These are phyloP conservation scores for Cladosporium sp. DNA, from an alignment of 2,329 filamentous ascomycete genomes.

Conservation along the genomic window DNA sequence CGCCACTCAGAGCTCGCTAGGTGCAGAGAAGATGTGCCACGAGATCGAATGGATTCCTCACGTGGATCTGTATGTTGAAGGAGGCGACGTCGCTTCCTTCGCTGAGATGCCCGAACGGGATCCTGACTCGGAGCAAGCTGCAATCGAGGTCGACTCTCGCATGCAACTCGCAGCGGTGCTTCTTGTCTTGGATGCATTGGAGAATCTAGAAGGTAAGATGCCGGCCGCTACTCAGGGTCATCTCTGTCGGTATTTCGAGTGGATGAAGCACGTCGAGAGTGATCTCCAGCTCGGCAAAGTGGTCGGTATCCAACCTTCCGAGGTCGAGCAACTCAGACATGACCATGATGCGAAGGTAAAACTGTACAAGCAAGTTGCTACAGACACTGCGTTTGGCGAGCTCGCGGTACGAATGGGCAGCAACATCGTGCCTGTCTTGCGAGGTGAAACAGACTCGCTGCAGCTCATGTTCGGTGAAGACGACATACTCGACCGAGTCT, in stretches of 20 bases:
- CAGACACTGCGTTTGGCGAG: constrained; percentile 5
- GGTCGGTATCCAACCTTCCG: not conserved
- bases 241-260: not conserved
- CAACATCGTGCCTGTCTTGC: constrained; percentile 10
- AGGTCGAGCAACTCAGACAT: not conserved
- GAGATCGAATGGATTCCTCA: constrained; percentile 12
- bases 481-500: constrained; percentile 8
- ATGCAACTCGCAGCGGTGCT: constrained; percentile 9
- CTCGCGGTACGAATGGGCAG: constrained; percentile 12
- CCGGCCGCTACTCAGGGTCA: not conserved
- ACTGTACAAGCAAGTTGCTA: not conserved
- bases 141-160: constrained; percentile 1
- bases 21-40: constrained; percentile 12
- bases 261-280: not conserved
- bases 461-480: constrained; percentile 8
- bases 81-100: not conserved
- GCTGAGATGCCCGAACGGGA: not conserved
- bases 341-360: not conserved
- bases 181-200: constrained; percentile 6
- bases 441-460: constrained; percentile 3
- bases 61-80: not conserved
- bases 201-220: not conserved
- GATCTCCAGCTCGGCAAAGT: not conserved
- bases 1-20: not conserved
- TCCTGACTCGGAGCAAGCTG: not conserved